Evolutionary conservation across 2,329 filamentous ascomycete species (phyloP).

Genomic region (Arthrinium phaeospermum): DNA sequence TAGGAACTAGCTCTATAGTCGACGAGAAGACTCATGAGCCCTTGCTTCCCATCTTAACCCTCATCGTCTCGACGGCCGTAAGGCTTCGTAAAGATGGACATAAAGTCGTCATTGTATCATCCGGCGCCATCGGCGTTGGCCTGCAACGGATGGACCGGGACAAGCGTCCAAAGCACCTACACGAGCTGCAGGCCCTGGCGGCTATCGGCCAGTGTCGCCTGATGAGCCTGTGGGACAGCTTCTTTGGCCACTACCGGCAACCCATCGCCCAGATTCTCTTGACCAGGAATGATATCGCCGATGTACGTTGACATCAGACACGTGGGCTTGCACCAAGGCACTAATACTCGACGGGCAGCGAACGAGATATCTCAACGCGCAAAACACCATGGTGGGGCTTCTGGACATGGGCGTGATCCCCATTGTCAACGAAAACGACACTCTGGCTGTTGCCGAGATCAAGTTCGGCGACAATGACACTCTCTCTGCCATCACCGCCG

Average conservation of each 20-base stretch:
- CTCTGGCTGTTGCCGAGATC: slow-evolving; percentile 94
- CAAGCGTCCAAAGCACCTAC: slow-evolving; percentile 86
- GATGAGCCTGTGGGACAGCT: slow-evolving; percentile 92
- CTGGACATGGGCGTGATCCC: slow-evolving; percentile 95
- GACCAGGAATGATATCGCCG: slow-evolving; percentile 94
- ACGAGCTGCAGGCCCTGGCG: slow-evolving; percentile 89
- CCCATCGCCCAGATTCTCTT: slow-evolving; percentile 94
- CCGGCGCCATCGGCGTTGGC: slow-evolving; percentile 94
- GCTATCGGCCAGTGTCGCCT: slow-evolving; percentile 95
- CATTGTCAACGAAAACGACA: slow-evolving; percentile 99
- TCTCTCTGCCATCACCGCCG: slow-evolving; percentile 92
- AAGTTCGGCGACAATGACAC: slow-evolving; percentile 99
- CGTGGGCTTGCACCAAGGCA: slow-evolving; percentile 27
- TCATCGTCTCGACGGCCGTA: slow-evolving; percentile 93
- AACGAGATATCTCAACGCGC: slow-evolving; percentile 93
- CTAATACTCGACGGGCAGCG: slow-evolving; percentile 55
- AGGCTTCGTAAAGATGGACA: slow-evolving; percentile 89
- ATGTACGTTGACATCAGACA: slow-evolving; percentile 59
- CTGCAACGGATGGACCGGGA: slow-evolving; percentile 88
- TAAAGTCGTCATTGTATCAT: slow-evolving; percentile 93
- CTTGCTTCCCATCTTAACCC: slow-evolving; percentile 84
- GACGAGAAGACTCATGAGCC: slow-evolving; percentile 95
- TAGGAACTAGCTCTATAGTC: slow-evolving; percentile 98
- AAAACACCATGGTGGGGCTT: slow-evolving; percentile 91
- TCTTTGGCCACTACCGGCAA: slow-evolving; percentile 87